Conservation (phyloP, 2,329 filamentous ascomycete genomes). For the Basipetospora chlamydospora region DNA sequence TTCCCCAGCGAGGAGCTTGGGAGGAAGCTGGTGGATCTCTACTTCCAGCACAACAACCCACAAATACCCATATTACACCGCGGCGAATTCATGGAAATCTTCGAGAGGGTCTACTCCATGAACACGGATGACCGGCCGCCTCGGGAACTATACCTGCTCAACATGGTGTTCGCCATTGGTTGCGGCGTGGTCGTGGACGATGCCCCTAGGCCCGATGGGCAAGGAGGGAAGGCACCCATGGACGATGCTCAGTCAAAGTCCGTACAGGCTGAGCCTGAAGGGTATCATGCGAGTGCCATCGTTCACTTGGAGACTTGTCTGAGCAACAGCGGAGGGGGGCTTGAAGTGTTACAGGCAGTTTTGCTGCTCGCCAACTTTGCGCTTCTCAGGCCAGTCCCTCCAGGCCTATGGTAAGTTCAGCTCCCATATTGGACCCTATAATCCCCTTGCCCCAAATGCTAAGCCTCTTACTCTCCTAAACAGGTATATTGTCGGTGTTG, state of each 20-base stretch:
- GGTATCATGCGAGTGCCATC: constrained; percentile 91
- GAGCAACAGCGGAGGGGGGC: constrained; percentile 68
- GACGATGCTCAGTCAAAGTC: constrained; percentile 13
- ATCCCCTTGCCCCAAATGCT: constrained; percentile 4
- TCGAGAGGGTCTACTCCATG: constrained; percentile 65
- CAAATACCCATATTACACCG: constrained; percentile 89
- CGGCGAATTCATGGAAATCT: constrained; percentile 76
- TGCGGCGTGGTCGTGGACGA: constrained; percentile 78
- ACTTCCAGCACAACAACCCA: constrained; percentile 92
- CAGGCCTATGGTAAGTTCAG: constrained; percentile 62
- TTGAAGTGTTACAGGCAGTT: constrained; percentile 91
- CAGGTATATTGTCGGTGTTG: constrained; percentile 85
- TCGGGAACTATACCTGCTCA: constrained; percentile 81
- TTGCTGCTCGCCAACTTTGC: constrained; percentile 83
- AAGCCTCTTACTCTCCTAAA: background rate
- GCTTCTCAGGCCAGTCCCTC: constrained; percentile 76
- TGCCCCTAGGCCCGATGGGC: constrained; percentile 30
- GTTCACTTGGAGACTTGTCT: constrained; percentile 81
- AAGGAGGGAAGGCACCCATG: constrained; percentile 17
- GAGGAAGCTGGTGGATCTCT: constrained; percentile 59
- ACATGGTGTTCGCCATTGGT: constrained; percentile 95
- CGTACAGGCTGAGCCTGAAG: constrained; percentile 63
- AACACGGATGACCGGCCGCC: constrained; percentile 54
- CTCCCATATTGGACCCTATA: background rate
- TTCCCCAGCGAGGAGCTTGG: constrained; percentile 72